Percentiles rank a stretch among this genome's conserved stretches.
These are phyloP conservation scores for Clarireedia paspali DNA, from an alignment of 2,329 filamentous ascomycete genomes.

Conservation along the genomic window DNA sequence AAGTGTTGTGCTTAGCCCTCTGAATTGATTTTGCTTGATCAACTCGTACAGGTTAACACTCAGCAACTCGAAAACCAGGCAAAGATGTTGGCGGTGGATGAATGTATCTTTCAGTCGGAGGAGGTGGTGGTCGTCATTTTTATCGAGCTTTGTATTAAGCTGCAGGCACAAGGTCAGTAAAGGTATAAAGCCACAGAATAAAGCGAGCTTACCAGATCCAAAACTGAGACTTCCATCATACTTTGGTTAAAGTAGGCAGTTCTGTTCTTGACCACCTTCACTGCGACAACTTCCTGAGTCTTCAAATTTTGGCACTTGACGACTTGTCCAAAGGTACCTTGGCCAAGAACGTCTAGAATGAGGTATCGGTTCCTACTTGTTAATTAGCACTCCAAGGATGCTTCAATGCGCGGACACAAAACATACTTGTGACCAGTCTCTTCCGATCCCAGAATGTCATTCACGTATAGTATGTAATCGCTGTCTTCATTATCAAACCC, in stretches of 20 bases:
- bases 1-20: slow-evolving; percentile 90
- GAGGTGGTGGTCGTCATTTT: slow-evolving; percentile 97
- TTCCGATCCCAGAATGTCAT: slow-evolving; percentile 95
- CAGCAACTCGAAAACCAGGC: slow-evolving; percentile 89
- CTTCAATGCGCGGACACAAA: slow-evolving; percentile 12
- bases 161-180: slow-evolving; percentile 32
- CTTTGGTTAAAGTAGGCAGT: slow-evolving; percentile 99
- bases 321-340: slow-evolving; percentile 96
- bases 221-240: slow-evolving; percentile 99
- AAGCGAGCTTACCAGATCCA: slow-evolving; percentile 66
- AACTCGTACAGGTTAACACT: slow-evolving; percentile 98
- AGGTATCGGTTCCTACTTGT: slow-evolving; percentile 75
- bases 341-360: slow-evolving; percentile 91
- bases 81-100: slow-evolving; percentile 94
- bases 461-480: slow-evolving; percentile 98
- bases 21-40: slow-evolving; percentile 99
- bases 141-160: slow-evolving; percentile 98
- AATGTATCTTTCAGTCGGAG: slow-evolving; percentile 95
- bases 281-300: slow-evolving; percentile 95
- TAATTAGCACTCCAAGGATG: slow-evolving; percentile 19
- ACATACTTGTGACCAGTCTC: slow-evolving; percentile 92
- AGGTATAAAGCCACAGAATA: slow-evolving; percentile 20
- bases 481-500: slow-evolving; percentile 99
- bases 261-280: slow-evolving; percentile 98
- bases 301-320: slow-evolving; percentile 99